phyloP scores from a whole-genome alignment of 768 basidiomycete genomes.

The Lactarius sp. region DNA sequence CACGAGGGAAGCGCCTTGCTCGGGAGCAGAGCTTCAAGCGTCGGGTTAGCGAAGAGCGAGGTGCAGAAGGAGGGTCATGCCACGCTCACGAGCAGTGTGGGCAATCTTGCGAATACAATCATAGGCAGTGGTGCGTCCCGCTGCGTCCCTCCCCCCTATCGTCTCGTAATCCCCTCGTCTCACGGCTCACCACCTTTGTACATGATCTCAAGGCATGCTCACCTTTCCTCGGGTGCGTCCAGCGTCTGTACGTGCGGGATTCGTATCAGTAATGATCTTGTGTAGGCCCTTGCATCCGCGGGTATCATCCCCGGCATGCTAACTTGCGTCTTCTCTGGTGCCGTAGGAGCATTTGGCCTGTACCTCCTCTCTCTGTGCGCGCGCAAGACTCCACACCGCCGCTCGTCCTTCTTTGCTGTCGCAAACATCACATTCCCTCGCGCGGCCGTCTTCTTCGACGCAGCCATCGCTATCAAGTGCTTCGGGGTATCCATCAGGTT shows the following conservation, averaged over 20 bases:
- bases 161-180: neutral
- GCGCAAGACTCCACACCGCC: conserved; percentile 63
- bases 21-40: conserved; percentile 36
- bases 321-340: conserved; percentile 79
- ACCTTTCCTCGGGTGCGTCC: conserved; percentile 72
- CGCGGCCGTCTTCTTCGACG: conserved; percentile 85
- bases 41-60: conserved; percentile 26
- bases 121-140: conserved; percentile 77
- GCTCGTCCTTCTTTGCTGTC: conserved; percentile 78
- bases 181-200: neutral
- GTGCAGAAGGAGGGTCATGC: conserved; percentile 59
- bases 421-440: conserved; percentile 85
- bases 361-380: conserved; percentile 87
- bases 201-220: conserved; percentile 62
- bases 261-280: neutral
- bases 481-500: conserved; percentile 94
- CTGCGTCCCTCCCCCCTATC: neutral
- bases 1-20: conserved; percentile 61
- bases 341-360: conserved; percentile 75
- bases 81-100: conserved; percentile 59
- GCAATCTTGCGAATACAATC: conserved; percentile 85
- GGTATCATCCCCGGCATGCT: conserved; percentile 88
- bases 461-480: conserved; percentile 92
- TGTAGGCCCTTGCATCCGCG: conserved; percentile 81
- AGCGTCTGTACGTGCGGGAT: neutral